Evolutionary conservation across 805 yeast species (phyloP).

Genomic region (Wickerhamomyces chambardii): DNA sequence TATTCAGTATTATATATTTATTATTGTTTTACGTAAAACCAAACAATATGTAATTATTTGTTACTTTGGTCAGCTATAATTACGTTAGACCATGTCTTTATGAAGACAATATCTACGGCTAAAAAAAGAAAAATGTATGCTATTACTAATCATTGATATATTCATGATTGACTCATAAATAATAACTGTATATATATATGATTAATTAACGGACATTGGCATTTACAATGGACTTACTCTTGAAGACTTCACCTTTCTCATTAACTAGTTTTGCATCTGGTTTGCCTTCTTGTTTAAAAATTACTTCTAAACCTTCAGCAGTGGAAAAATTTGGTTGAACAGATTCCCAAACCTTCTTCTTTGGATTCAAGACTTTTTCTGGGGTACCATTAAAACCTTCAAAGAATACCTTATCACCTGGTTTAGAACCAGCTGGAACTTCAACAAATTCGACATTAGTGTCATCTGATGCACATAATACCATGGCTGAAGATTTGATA

Average conservation of each 20-base stretch:
- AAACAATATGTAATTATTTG: no score
- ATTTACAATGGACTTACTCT: constrained; percentile 58
- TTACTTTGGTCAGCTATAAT: no score
- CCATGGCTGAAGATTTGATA: constrained; percentile 93
- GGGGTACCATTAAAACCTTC: constrained; percentile 88
- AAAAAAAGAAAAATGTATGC: no score
- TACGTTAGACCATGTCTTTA: no score
- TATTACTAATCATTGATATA: no score
- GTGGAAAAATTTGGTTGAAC: constrained; percentile 90
- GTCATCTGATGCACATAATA: constrained; percentile 81
- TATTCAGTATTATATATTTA: no score
- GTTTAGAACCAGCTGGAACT: constrained; percentile 87
- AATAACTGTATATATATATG: no score
- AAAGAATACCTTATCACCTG: constrained; percentile 96
- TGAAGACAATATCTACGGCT: no score
- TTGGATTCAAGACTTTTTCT: constrained; percentile 89
- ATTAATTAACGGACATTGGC: constrained; percentile 72
- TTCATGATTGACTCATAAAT: no score
- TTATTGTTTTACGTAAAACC: no score
- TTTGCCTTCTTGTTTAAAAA: constrained; percentile 73
- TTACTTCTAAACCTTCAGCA: constrained; percentile 63
- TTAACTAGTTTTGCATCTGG: constrained; percentile 62
- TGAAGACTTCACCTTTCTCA: constrained; percentile 69
- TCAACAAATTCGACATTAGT: constrained; percentile 80
- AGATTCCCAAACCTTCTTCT: constrained; percentile 97